Percentiles rank a stretch among this genome's conserved stretches.
Evolutionary conservation across 805 yeast genomes (phyloP).

Genomic region (Wickerhamomyces xylosicus): DNA sequence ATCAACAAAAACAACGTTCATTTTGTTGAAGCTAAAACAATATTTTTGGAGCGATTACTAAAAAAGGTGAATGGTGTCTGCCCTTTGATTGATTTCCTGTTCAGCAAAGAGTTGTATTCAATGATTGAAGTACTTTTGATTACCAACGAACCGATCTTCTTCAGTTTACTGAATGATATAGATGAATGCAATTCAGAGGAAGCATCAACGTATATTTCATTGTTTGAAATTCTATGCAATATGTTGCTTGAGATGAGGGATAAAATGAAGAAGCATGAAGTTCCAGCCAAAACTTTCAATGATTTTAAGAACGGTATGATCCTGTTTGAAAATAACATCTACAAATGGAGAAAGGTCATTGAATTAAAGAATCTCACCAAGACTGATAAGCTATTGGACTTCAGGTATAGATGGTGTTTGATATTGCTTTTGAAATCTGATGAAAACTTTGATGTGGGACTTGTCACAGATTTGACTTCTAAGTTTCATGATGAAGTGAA

Average conservation of each 20-base stretch:
- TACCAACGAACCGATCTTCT: constrained; percentile 16
- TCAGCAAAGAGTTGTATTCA: constrained; percentile 22
- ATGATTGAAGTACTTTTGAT: constrained; percentile 10
- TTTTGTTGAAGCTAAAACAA: constrained; percentile 27
- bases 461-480: constrained; percentile 18
- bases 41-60: constrained; percentile 19
- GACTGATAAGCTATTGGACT: constrained; percentile 1
- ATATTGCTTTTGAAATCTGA: constrained; percentile 33
- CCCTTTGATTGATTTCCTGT: constrained; percentile 25
- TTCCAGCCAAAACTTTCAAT: constrained; percentile 20
- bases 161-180: not conserved
- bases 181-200: constrained; percentile 1
- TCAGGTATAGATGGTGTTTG: constrained; percentile 39
- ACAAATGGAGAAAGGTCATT: constrained; percentile 33
- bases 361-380: constrained; percentile 6
- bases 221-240: constrained; percentile 39
- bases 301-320: constrained; percentile 23
- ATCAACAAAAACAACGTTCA: constrained; percentile 22
- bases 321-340: constrained; percentile 31
- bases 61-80: constrained; percentile 14
- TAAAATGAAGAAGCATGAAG: constrained; percentile 6
- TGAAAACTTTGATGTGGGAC: constrained; percentile 19
- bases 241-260: constrained; percentile 24
- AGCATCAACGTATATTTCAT: constrained; percentile 20
- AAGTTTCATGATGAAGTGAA: constrained; percentile 14